Base-by-base conservation (phyloP, 768 basidiomycete genomes). In the Sporobolomyces roseus region DNA sequence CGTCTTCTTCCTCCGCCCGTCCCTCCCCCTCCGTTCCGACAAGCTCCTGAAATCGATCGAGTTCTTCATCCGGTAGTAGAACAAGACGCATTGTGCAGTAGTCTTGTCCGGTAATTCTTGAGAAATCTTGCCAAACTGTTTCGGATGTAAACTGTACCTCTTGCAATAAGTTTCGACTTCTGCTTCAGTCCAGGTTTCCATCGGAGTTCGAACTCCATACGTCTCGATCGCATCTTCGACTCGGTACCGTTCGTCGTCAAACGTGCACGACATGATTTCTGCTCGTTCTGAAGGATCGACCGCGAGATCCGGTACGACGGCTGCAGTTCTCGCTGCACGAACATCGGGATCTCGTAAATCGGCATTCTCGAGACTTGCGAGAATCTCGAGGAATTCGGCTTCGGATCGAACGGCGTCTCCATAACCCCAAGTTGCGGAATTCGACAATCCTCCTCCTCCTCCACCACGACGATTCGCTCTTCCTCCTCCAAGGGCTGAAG, bases 41-140 rank as follows among this genome's bases (percentile, higher is more conserved):
- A 88, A 85, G 72, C 86, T 85, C 63, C 89, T 85, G 79, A 92
- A 93, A 79, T 93, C 88, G 76, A 93, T 90, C 74, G 83, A 84
- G 80, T 92, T 91, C 83, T 97, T 98, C 80, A 93, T 90, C 58
- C 94, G 81, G 78, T 98, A 98, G 79, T 97, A 98, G 79, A 86
- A 94, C 55, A 88, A 85, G 52, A 97, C 89, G 77, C 93, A 96
- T 82, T 96, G 89, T 0, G 87, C 82, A 1, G 90, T 81, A 2
- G 90, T 87, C 83, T 96, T 97, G 82, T 90, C 83, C 7, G 88
- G 85, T 17, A 98, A 79, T 72, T 81, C 84, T 29, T 85, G 83
- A 0, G 93, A 87, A 66, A 98, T 93, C 75, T 87, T 83, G n/a
- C 92, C 93, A 75, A 98, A 98, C 77, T 97, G 93, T 77, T 98